Evolutionary conservation across 139 green algal species (phyloP), one percentile per base, ranked within the genome.

Genomic region (Ettlia oleoabundans): DNA sequence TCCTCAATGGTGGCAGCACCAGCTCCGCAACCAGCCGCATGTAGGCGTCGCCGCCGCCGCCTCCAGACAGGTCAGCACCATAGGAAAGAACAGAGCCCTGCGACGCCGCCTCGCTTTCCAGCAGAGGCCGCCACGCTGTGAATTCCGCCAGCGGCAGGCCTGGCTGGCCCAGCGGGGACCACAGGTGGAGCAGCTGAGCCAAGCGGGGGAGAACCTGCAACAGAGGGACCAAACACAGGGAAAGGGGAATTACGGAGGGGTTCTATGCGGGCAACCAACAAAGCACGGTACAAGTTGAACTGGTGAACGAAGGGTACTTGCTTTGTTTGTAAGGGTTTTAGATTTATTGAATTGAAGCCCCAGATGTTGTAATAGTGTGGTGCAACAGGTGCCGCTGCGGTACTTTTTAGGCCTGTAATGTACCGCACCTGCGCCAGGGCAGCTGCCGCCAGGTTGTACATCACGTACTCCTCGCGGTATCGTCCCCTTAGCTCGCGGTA

Each of bases 1-100:
- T 80, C 3, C 91, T 82, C 80, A 99, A 43, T 22, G 86, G 87
- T 19, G 96, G 96, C 87, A 99, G 86, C 73, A 99, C 84, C 40
- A 91, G 73, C 61, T 96, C 91, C 30, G 63, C 81, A 55, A 98
- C 77, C 43, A 99, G 87, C 24, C 69, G 43, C 18, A 74, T 78
- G 85, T 96, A 98, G 1, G 93, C 84, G 72, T 98, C 94, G 40
- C 33, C 26, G 21, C 51, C 33, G 51, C 30, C 75, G 0, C 28
- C 58, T 38, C 24, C 10, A 0, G 40, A 38, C 0, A 28, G 51
- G 0, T 2, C 58, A 3, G 30, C 75, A 0, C 62, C 28, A 26
- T n/a, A n/a, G n/a, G 28, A 38, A 13, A 81, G 40, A 55, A 81
- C 75, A 2, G 61, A 73, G 38, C 75, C 75, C 75, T 61, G 75